These are phyloP conservation scores for Dactylellina haptotyla DNA, from an alignment of 2,329 filamentous ascomycete species.

Conservation along the genomic window DNA sequence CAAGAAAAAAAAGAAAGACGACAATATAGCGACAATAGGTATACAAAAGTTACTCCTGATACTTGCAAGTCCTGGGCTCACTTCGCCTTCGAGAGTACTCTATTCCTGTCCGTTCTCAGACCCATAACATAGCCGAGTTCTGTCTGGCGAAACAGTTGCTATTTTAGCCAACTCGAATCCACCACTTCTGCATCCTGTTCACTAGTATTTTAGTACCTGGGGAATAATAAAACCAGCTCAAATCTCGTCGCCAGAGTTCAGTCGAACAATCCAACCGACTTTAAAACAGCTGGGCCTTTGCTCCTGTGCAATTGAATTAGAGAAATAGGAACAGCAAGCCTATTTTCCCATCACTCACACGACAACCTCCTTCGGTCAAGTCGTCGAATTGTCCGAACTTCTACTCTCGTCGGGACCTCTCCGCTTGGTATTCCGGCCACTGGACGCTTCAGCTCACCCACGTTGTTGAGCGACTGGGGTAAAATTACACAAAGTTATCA, in stretches of 20 bases:
- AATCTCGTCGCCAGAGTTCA: neutral
- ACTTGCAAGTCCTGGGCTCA: conserved; percentile 19
- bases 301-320: conserved; percentile 22
- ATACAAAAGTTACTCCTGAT: conserved; percentile 21
- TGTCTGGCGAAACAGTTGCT: conserved; percentile 18
- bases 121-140: conserved; percentile 17
- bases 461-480: conserved; percentile 38
- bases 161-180: conserved; percentile 47
- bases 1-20: neutral
- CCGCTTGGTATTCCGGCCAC: conserved; percentile 40
- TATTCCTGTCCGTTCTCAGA: conserved; percentile 8
- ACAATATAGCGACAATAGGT: neutral
- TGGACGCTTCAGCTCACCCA: conserved; percentile 40
- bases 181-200: conserved; percentile 30
- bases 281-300: neutral
- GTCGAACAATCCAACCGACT: conserved; percentile 6
- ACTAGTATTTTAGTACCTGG: neutral
- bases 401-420: conserved; percentile 43
- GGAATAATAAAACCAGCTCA: conserved; percentile 16
- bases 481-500: conserved; percentile 51
- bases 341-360: conserved; percentile 2
- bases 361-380: neutral
- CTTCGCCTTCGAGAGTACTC: conserved; percentile 14
- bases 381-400: neutral
- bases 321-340: neutral